These are phyloP conservation scores for Mycena galopus DNA, from an alignment of 768 basidiomycete genomes.

Conservation along the genomic window DNA sequence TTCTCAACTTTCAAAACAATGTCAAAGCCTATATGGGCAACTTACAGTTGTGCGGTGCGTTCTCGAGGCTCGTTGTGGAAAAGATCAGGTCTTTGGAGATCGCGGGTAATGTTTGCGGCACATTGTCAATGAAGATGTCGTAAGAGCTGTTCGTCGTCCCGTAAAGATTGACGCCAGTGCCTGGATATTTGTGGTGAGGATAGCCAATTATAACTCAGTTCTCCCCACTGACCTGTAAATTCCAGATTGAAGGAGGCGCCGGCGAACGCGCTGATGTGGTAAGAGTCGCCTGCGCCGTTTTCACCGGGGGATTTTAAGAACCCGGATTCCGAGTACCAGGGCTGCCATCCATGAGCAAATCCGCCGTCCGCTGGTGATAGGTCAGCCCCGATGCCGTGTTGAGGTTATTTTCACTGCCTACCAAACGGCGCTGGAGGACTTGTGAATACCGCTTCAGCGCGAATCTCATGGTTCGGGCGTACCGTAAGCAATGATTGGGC, in stretches of 20 bases:
- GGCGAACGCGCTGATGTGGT: slow-evolving; percentile 1
- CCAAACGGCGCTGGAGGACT: background rate
- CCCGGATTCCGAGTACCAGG: slow-evolving; percentile 16
- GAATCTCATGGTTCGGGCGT: background rate
- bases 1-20: background rate
- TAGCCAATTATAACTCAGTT: background rate
- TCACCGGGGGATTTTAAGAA: background rate
- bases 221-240: slow-evolving; percentile 1
- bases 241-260: slow-evolving; percentile 3
- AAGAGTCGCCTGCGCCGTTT: background rate
- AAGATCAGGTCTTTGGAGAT: background rate
- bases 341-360: slow-evolving; percentile 5
- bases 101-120: background rate
- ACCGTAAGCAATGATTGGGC: background rate
- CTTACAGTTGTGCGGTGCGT: background rate
- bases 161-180: slow-evolving; percentile 2
- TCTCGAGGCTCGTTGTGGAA: background rate
- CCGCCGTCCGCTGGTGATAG: background rate
- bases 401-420: background rate
- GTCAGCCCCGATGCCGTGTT: background rate
- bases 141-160: slow-evolving; percentile 7
- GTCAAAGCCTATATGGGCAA: background rate
- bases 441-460: background rate
- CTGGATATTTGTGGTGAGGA: background rate
- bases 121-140: background rate